Base-by-base conservation (phyloP, 2,329 filamentous ascomycete genomes). In the Rhexocercosporidium sp. region DNA sequence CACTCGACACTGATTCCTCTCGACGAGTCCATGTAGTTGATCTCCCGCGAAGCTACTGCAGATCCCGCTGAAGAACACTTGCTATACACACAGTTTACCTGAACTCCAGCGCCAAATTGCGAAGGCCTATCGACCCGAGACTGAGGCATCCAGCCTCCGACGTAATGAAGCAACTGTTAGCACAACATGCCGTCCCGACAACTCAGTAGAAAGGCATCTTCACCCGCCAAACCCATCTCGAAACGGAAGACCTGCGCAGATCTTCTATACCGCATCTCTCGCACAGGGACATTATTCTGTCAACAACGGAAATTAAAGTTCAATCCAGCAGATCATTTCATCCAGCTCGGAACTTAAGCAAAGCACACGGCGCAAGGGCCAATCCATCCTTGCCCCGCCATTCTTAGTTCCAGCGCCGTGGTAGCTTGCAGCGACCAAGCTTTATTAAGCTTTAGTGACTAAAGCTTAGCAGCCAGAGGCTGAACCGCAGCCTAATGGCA, bases 401-500 rank as follows among this genome's bases (percentile, higher is more conserved):
- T n/a, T 4, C 25, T 25, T 54, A 54, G 27, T 54, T 31, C 51
- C 51, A 54, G 27, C 27, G 27, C 29, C 18, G 51, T 34, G 16
- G 51, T 54, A 34, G 51, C 51, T 54, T 54, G 16, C n/a, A 54
- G 27, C 29, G 8, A 34, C 51, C 16, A 54, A 54, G 51, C 51
- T 53, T 53, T 22, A 31, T 31, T 25, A 53, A 53, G 49, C 49
- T 34, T 54, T 54, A 54, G 51, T 2, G 22, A 7, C 14, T n/a
- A 54, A 54, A 54, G 51, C 51, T 54, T 54, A 54, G 29, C 29
- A 54, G 8, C 27, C 4, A 49, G 22, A 12, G 22, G 47, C 29
- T 54, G 27, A 54, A 34, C 5, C 8, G 29, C 51, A 54, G 16
- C 27, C 51, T 27, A 31, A 54, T 54, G 18, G 27, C 11, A 54